Evolutionary conservation across 23 red algal genomes (phyloP), one percentile per base, ranked within the genome.

Genomic region (Gracilaria gracilis): DNA sequence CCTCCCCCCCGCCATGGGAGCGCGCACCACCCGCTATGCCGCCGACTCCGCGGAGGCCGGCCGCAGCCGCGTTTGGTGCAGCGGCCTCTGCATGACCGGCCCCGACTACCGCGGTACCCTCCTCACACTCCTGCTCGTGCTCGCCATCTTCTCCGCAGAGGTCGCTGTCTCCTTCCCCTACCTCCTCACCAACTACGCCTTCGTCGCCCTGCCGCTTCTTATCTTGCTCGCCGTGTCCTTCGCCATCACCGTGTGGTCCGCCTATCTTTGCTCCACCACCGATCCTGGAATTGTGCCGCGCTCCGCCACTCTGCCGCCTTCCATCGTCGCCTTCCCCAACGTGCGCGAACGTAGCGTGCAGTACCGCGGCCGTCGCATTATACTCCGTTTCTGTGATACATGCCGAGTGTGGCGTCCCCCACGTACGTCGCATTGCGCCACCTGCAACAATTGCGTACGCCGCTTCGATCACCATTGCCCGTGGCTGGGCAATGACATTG

Each of bases 381-480:
- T 84, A 0, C 34, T 95, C 35, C 94, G 94, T 62, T 99, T 90
- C 74, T 99, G 97, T 57, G 97, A 96, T 21, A 99, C 97, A 9
- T 99, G 97, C 65, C 91, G 92, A 44, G 75, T 99, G 20, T 99
- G 94, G 90, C 91, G 97, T 32, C 97, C 97, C 11, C 93, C 93
- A 9, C 88, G 94, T 11, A 83, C 83, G 1, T 84, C 74, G 50
- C 97, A 99, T 65, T 99, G 97, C 81, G 86, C 94, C 6, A 95
- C 92, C 36, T 99, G 97, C 76, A 95, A 99, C 80, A 96, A 96
- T 57, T 99, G 97, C 85, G 93, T 99, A 13, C 89, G 95, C 25
- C 81, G 95, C 34, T 99, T 99, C 89, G 97, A 99, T 73, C 97
- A 99, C 61, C 97, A 99, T 74, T 99, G 97, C 90, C 97, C 97